Conservation (phyloP, 1,139 yeast genomes). For the Geotrichum australiense region DNA sequence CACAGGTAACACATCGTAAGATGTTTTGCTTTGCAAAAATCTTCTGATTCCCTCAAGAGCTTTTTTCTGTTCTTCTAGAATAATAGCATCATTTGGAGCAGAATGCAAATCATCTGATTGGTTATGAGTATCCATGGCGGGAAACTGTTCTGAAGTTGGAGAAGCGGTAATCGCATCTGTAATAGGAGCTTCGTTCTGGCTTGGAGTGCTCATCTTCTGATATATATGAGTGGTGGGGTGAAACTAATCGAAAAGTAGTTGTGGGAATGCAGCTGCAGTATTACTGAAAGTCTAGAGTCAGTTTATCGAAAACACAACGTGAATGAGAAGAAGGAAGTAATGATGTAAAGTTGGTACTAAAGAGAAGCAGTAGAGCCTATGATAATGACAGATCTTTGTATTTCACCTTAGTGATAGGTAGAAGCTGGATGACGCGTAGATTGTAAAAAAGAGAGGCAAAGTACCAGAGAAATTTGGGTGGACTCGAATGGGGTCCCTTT, state of each 20-base stretch:
- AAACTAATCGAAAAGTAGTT: background rate
- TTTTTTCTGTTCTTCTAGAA: conserved; percentile 22
- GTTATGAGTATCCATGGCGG: background rate
- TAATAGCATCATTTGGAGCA: conserved; percentile 4
- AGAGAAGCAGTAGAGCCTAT: too few species aligned
- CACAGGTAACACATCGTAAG: conserved; percentile 95
- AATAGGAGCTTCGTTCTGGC: background rate
- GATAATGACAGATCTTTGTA: too few species aligned
- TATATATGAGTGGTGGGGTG: background rate
- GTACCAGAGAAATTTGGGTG: too few species aligned
- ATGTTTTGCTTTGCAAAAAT: conserved; percentile 82
- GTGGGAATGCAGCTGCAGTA: too few species aligned
- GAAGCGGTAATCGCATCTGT: conserved; percentile 13
- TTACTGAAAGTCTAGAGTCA: too few species aligned
- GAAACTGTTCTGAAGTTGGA: conserved; percentile 9
- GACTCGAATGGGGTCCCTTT: too few species aligned
- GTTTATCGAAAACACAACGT: too few species aligned
- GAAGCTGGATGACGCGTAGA: too few species aligned
- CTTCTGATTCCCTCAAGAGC: conserved; percentile 58
- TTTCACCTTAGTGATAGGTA: too few species aligned
- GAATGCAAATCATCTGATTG: background rate
- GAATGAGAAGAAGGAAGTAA: too few species aligned
- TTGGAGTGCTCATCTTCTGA: background rate
- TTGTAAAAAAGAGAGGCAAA: too few species aligned
- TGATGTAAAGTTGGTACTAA: too few species aligned